Evolutionary conservation across 1,139 yeast species (phyloP).

Genomic region (Yamadazyma epiphylla): DNA sequence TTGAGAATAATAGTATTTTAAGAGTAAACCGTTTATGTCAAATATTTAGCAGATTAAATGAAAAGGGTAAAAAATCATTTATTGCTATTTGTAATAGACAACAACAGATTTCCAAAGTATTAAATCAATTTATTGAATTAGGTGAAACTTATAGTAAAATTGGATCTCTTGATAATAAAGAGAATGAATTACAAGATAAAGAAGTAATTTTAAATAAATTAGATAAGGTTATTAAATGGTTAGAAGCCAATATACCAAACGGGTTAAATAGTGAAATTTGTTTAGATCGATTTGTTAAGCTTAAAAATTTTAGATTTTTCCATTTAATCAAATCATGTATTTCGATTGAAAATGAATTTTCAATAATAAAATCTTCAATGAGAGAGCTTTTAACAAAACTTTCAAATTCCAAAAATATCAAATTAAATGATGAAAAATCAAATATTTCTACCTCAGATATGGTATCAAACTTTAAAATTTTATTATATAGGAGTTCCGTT

Average conservation of each 20-base stretch:
- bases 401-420: conserved; percentile 47
- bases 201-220: conserved; percentile 26
- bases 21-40: conserved; percentile 54
- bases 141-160: conserved; percentile 30
- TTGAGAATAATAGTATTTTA: conserved; percentile 35
- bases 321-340: conserved; percentile 54
- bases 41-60: conserved; percentile 48
- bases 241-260: conserved; percentile 55
- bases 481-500: conserved; percentile 61
- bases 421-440: conserved; percentile 31
- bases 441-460: conserved; percentile 47
- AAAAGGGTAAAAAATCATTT: conserved; percentile 61
- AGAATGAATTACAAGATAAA: conserved; percentile 22
- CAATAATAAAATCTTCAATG: conserved; percentile 55
- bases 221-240: conserved; percentile 62
- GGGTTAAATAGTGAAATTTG: conserved; percentile 44
- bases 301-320: conserved; percentile 56
- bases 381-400: conserved; percentile 58
- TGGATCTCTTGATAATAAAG: conserved; percentile 33
- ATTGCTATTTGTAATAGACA: conserved; percentile 69
- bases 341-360: conserved; percentile 57
- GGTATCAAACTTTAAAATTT: conserved; percentile 47
- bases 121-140: conserved; percentile 30
- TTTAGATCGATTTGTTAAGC: conserved; percentile 46
- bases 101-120: conserved; percentile 47